phyloP scores from a whole-genome alignment of 2,329 filamentous ascomycete genomes.

The Diaporthe australafricana region DNA sequence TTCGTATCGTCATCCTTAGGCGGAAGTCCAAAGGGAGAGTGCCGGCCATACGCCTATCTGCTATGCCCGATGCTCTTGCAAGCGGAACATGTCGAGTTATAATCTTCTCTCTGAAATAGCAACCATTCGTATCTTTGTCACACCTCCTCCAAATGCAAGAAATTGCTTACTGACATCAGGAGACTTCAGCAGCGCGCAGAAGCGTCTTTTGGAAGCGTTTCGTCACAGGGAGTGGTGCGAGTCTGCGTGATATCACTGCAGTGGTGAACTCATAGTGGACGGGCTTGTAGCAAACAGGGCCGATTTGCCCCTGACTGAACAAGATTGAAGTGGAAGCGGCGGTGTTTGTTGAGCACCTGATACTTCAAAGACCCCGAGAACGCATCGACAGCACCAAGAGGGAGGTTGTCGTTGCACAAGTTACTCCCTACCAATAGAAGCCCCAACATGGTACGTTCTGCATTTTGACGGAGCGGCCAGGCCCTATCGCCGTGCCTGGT shows the following conservation, averaged over 20 bases:
- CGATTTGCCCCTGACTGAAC: neutral
- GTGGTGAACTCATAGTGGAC: neutral
- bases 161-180: neutral
- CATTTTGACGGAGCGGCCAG: neutral
- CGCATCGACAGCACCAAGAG: neutral
- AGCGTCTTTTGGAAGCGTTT: neutral
- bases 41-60: conserved; percentile 45
- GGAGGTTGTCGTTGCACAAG: neutral
- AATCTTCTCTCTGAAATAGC: conserved; percentile 65
- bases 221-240: neutral
- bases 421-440: neutral
- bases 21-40: conserved; percentile 66
- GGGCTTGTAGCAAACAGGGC: neutral
- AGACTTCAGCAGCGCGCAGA: neutral
- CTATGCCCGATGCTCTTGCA: conserved; percentile 39
- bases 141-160: neutral
- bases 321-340: neutral
- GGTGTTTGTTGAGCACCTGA: neutral
- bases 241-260: neutral
- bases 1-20: conserved; percentile 97
- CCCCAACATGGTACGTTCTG: neutral
- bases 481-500: neutral
- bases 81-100: conserved; percentile 52
- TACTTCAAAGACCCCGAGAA: neutral
- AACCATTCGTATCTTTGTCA: neutral